Base-by-base conservation (phyloP, 805 yeast genomes). In the Peterozyma xylosa region DNA sequence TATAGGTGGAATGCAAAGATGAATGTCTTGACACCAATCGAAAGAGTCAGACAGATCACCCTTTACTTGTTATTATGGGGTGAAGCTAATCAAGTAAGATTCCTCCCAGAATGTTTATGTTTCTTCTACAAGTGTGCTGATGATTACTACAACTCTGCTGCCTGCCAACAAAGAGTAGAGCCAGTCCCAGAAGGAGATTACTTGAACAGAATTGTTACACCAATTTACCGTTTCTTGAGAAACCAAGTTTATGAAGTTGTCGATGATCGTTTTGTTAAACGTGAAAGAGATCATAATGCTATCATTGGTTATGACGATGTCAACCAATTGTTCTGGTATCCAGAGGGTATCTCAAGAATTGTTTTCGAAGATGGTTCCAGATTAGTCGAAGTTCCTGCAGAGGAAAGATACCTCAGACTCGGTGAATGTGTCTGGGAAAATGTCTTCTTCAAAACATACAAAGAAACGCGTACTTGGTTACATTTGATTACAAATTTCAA, bases 321-420 rank as follows among this genome's bases (percentile, higher is more conserved):
- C 48, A 93, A 93, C 67, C 99, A 93, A 74, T 76, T 93, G 56
- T 93, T 95, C 70, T 93, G 99, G 99, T 93, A 95, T 68, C 97
- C 98, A 39, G 98, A 95, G 70, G 99, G 99, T 75, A 86, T 93
- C 52, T 82, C 95, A 48, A 83, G 93, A 67, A 90, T 93, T 56
- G 77, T 83, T 41, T 78, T 91, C 57, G 93, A 85, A 61, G 98
- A 93, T 62, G 96, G 96, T 53, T 74, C 96, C 15, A 82, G 96
- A 63, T 73, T 93, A 55, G 86, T 90, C 42, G 98, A 93, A 56
- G 69, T 90, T 56, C 95, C 96, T 33, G 77, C 80, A 46, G 87
- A 80, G 57, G 96, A 93, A 68, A 85, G 99, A 66, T 95, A 80
- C 63, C 73, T 80, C 57, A 80, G 85, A 64, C 74, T 93, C 48